Evolutionary conservation across 2,329 filamentous ascomycete genomes (phyloP), one percentile per base, ranked within the genome.

Genomic region (Epichloe baconii): DNA sequence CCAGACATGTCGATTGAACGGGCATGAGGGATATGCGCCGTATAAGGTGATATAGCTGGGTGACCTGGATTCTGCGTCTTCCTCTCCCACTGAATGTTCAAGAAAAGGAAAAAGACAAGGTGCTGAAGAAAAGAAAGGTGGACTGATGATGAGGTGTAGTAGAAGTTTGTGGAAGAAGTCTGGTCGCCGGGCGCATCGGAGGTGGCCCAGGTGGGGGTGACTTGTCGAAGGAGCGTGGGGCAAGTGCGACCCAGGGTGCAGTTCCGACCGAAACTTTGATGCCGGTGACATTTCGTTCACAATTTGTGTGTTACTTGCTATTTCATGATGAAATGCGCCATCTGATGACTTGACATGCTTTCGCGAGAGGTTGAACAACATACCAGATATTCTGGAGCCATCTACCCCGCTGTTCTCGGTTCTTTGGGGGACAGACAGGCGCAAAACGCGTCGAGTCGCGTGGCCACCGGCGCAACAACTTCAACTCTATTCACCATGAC

Each of bases 1-100:
- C 70, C 69, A 44, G 71, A 66, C 72, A 75, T 75, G 54, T 46
- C 52, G 50, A 49, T 21, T 41, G 35, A 35, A 11, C 23, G 40
- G 21, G 8, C 37, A 21, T 8, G 40, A 23, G n/a, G 6, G 14
- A 17, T 23, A 34, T 3, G 42, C 15, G 42, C 15, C 14, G 37
- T 42, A 35, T 21, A 12, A 23, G 17, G 44, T 14, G 4, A 40
- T 21, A 34, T 31, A n/a, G 14, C 42, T 17, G 42, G 23, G 7
- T 34, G 23, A 15, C 23, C 11, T 42, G 17, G 19, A 31, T 26
- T 26, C 26, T 26, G 26, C 7, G 26, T 8, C 26, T 31, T 10
- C 26, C 7, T 31, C 7, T 31, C 26, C 26, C 26, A 31, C 26
- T 31, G 5, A 40, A 17, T 40, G 37, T 10, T 17, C 7, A 17